Percentiles rank a stretch among this genome's conserved stretches.
Evolutionary conservation across 495 filamentous ascomycete genomes (phyloP).

Genomic region (Cercophora samala): DNA sequence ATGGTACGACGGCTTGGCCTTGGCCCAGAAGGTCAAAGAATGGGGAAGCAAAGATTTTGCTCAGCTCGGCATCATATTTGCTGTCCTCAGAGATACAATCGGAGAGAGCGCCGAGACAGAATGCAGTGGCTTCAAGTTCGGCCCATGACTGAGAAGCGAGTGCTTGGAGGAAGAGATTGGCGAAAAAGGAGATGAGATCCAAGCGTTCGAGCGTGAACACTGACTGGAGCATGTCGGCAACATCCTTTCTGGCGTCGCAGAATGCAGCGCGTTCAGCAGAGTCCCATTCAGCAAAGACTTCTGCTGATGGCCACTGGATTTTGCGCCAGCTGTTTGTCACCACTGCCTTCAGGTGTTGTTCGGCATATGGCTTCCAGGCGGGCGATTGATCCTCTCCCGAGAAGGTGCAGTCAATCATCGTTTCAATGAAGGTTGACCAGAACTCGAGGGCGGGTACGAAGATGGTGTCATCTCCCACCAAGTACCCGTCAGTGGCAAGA

Average conservation of each 20-base stretch:
- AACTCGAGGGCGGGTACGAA: slow-evolving; percentile 77
- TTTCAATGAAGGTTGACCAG: slow-evolving; percentile 71
- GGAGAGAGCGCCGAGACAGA: slow-evolving; percentile 71
- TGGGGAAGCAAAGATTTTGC: slow-evolving; percentile 62
- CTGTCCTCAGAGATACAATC: slow-evolving; percentile 69
- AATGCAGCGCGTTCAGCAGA: slow-evolving; percentile 69
- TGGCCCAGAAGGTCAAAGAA: slow-evolving; percentile 58
- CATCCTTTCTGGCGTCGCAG: slow-evolving; percentile 73
- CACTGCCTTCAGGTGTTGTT: slow-evolving; percentile 50
- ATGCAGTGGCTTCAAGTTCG: slow-evolving; percentile 75
- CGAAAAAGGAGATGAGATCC: slow-evolving; percentile 65
- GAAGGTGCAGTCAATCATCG: slow-evolving; percentile 42
- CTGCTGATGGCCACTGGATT: slow-evolving; percentile 55
- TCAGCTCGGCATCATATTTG: slow-evolving; percentile 63
- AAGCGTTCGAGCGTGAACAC: slow-evolving; percentile 69
- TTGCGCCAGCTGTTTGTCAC: slow-evolving; percentile 61
- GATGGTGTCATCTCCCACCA: slow-evolving; percentile 72
- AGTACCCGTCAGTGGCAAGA: slow-evolving; percentile 66
- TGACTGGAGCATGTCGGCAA: slow-evolving; percentile 73
- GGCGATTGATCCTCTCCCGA: slow-evolving; percentile 26
- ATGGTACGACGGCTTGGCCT: slow-evolving; percentile 50
- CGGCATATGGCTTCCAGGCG: slow-evolving; percentile 35
- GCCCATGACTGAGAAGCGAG: slow-evolving; percentile 63
- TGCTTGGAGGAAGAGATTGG: slow-evolving; percentile 57
- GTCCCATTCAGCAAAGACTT: slow-evolving; percentile 60